A percentile compares a stretch with the other conserved stretches of the same genome.
These are phyloP conservation scores for Aquanectria penicillioides DNA, from an alignment of 2,329 filamentous ascomycete species.

Conservation along the genomic window DNA sequence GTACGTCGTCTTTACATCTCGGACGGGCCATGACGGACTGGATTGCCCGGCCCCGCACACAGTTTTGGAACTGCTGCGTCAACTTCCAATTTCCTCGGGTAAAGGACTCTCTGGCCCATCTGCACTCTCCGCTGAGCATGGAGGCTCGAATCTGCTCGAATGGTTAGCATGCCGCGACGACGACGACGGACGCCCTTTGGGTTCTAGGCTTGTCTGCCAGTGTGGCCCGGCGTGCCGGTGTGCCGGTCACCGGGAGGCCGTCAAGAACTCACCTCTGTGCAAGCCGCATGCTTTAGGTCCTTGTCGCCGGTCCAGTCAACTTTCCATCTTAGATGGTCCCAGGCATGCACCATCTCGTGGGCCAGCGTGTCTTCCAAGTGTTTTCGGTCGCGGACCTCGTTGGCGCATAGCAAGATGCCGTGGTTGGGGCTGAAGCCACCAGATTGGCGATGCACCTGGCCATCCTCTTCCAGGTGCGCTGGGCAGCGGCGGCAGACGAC, in stretches of 20 bases:
- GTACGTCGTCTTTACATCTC: constrained; percentile 83
- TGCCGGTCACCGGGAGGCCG: no score
- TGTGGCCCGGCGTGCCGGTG: no score
- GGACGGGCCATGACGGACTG: constrained; percentile 82
- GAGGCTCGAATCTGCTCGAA: constrained; percentile 82
- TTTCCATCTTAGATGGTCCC: constrained; percentile 92
- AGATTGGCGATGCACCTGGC: constrained; percentile 70
- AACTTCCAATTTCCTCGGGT: constrained; percentile 86
- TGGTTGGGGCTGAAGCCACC: constrained; percentile 89
- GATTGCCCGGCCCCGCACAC: constrained; percentile 84
- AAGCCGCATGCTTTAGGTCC: constrained; percentile 88
- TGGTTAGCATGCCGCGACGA: background rate
- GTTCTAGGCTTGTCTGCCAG: background rate
- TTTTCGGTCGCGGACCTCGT: constrained; percentile 81
- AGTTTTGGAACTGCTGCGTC: constrained; percentile 93
- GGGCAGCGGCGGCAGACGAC: constrained; percentile 86
- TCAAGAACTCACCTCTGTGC: constrained; percentile 76
- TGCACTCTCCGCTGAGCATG: constrained; percentile 92
- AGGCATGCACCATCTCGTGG: constrained; percentile 98
- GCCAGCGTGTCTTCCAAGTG: constrained; percentile 94
- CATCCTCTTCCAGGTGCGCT: constrained; percentile 63
- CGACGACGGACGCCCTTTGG: background rate
- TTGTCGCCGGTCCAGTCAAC: constrained; percentile 79
- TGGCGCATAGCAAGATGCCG: constrained; percentile 92
- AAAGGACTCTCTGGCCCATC: constrained; percentile 88